These are phyloP conservation scores for Clonostachys sp. DNA, from an alignment of 2,329 filamentous ascomycete species.

Conservation along the genomic window DNA sequence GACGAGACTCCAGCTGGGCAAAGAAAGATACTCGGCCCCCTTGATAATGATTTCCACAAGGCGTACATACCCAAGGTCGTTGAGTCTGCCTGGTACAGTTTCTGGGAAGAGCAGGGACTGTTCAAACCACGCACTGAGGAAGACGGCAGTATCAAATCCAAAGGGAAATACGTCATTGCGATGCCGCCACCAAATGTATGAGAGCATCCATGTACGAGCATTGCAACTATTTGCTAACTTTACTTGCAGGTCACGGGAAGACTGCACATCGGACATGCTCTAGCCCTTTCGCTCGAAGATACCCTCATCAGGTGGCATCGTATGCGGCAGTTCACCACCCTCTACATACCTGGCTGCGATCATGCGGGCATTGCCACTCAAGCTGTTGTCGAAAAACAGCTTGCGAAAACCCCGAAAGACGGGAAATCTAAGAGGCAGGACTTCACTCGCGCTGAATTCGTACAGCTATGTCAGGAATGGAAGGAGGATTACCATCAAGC, in stretches of 20 bases:
- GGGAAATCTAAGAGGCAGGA: slow-evolving; percentile 78
- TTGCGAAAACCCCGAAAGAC: slow-evolving; percentile 82
- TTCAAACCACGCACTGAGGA: slow-evolving; percentile 80
- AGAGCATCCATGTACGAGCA: slow-evolving; percentile 19
- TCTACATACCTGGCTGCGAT: slow-evolving; percentile 89
- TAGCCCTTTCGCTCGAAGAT: slow-evolving; percentile 75
- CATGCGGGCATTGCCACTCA: slow-evolving; percentile 97
- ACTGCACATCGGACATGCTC: slow-evolving; percentile 79
- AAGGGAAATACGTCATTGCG: slow-evolving; percentile 84
- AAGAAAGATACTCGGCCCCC: slow-evolving; percentile 73
- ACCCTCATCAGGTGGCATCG: slow-evolving; percentile 83
- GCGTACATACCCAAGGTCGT: slow-evolving; percentile 90
- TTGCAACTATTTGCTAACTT: no score
- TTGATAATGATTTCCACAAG: slow-evolving; percentile 78
- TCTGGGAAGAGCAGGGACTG: slow-evolving; percentile 96
- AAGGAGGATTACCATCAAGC: slow-evolving; percentile 88
- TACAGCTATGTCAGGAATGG: slow-evolving; percentile 86
- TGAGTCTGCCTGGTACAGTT: slow-evolving; percentile 88
- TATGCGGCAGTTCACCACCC: slow-evolving; percentile 82
- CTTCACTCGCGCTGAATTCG: slow-evolving; percentile 75
- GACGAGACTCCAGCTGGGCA: slow-evolving; percentile 72
- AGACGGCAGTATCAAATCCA: slow-evolving; percentile 74
- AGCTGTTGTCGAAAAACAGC: slow-evolving; percentile 94
- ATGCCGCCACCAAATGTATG: slow-evolving; percentile 83
- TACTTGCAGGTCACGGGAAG: slow-evolving; percentile 64